Percentiles rank a stretch among this genome's conserved stretches.
Evolutionary conservation across 225 moss, liverwort and hornwort genomes (phyloP).

Genomic region (Pseudoscleropodium purum): DNA sequence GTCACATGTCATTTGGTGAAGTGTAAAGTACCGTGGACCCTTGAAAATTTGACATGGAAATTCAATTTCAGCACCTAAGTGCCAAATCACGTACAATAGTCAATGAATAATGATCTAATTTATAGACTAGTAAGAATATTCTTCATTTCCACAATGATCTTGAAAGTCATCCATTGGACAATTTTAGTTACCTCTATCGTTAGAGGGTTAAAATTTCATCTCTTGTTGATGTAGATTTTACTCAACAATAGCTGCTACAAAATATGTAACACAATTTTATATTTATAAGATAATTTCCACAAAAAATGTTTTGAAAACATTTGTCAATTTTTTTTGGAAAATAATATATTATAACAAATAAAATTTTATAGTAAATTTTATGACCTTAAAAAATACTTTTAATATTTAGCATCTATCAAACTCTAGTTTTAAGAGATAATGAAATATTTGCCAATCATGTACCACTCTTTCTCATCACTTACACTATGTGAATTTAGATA

Average conservation of each 20-base stretch:
- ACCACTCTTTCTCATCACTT: not conserved
- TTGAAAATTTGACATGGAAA: no score
- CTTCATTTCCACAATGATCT: not conserved
- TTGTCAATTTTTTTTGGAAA: not conserved
- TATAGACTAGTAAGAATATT: no score
- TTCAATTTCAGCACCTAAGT: no score
- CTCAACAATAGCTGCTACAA: accelerated
- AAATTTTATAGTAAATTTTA: not conserved
- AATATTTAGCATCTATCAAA: not conserved
- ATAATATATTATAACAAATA: not conserved
- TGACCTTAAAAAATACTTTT: not conserved
- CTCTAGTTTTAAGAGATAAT: not conserved
- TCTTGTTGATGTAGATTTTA: not conserved
- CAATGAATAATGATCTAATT: no score
- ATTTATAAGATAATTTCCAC: no score
- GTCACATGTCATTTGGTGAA: no score
- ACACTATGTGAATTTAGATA: accelerated
- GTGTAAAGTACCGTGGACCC: no score
- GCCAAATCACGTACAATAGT: no score
- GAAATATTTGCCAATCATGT: accelerated
- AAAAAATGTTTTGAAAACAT: no score
- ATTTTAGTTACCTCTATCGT: accelerated
- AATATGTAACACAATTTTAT: accelerated
- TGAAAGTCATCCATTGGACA: not conserved
- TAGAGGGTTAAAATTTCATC: not conserved